These are phyloP conservation scores for Lyophyllum semitale DNA, from an alignment of 768 basidiomycete genomes.

Conservation along the genomic window DNA sequence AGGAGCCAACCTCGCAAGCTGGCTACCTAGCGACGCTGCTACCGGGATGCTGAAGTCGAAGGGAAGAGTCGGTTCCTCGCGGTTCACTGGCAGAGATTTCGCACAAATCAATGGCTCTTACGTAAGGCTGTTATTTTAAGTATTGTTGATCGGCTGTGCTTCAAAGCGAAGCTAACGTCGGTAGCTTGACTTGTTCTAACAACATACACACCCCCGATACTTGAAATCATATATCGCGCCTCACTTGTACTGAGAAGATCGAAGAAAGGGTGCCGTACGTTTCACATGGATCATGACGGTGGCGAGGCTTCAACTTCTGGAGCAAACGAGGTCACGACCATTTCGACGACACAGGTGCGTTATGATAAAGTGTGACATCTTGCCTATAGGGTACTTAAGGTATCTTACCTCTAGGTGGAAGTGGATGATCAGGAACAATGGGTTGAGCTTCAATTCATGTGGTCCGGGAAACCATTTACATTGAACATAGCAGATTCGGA, in stretches of 20 bases:
- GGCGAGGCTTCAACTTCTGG: conserved; percentile 1
- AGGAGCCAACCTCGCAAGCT: neutral
- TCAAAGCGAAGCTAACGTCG: neutral
- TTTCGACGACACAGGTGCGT: conserved; percentile 6
- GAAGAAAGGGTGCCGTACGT: neutral
- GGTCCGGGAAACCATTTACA: conserved; percentile 69
- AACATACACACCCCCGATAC: neutral
- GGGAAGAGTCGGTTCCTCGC: neutral
- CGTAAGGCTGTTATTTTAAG: neutral
- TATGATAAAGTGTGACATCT: neutral
- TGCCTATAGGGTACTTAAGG: neutral
- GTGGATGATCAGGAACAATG: conserved; percentile 42
- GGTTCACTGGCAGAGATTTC: too few species aligned
- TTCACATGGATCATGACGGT: neutral
- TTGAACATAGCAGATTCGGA: conserved; percentile 77
- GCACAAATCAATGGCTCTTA: neutral
- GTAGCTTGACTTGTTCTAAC: neutral
- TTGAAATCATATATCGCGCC: neutral
- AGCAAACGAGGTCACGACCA: neutral
- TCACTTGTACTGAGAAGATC: neutral
- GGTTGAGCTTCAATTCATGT: conserved; percentile 68
- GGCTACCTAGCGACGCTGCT: neutral
- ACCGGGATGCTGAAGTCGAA: neutral
- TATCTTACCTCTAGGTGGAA: neutral
- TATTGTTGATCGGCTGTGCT: too few species aligned